Evolutionary conservation across 768 basidiomycete species (phyloP), one percentile per base, ranked within the genome.

Genomic region (Peribolospora kevripleyi): DNA sequence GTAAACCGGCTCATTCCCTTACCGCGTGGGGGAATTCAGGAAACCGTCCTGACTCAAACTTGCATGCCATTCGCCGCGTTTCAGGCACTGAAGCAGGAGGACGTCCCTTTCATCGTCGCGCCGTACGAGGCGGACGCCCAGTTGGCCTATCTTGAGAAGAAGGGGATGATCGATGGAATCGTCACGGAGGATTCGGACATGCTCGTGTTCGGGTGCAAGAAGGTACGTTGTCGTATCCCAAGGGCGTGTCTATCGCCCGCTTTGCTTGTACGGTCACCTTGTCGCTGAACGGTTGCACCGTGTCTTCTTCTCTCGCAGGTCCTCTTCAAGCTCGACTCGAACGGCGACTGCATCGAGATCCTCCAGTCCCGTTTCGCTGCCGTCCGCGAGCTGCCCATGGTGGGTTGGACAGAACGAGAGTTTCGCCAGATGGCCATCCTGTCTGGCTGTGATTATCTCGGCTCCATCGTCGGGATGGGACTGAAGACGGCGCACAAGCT

Each of bases 111-210:
- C 64, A 71, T 97, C 45, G 93, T 97, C 13, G 91, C 93, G 4
- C 93, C 93, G 0, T 98, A 97, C 67, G 93, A 98, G 72, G 93
- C 93, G 0, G 93, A 98, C 63, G 87, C 93, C 1, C 93, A 98
- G 67, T 75, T 98, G 55, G 82, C 85, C 48, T 95, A 82, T 68
- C 75, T 98, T 48, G 93, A 97, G 64, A 76, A 76, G 51, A 66
- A 71, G 47, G 85, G 85, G 13, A 62, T 83, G 42, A 84, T 87
- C 46, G 81, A 90, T 65, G 93, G 80, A 3, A 81, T 98, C 66
- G 75, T 98, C 61, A 97, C 93, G 2, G 93, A 98, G 69, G 93
- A 97, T 68, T 95, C 90, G 0, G 93, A 98, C 67, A 73, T 98
- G 39, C 79, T 97, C 57, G 90, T 98, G 50, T 97, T 93, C 64